A percentile compares a stretch with the other conserved stretches of the same genome.
phyloP scores from a whole-genome alignment of 306 rosid species.

The Morella rubra region DNA sequence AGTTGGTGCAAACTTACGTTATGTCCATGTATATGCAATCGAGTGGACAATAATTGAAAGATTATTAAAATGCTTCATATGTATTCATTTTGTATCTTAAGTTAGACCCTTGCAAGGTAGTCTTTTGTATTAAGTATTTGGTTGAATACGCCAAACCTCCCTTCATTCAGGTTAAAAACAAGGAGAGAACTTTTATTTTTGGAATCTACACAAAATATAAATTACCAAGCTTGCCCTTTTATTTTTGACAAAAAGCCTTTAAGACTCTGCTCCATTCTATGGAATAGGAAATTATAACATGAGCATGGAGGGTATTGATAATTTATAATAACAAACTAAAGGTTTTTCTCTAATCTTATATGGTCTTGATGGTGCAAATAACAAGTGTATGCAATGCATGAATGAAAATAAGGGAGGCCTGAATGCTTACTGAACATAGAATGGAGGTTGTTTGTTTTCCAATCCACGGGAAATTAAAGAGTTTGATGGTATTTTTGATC shows the following conservation, averaged over 20 bases:
- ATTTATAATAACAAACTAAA: no score
- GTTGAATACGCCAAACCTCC: neutral
- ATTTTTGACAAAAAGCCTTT: no score
- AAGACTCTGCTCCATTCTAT: no score
- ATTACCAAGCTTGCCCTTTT: no score
- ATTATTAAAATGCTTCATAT: neutral
- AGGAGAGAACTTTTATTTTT: neutral
- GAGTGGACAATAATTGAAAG: neutral
- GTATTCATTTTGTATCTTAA: neutral
- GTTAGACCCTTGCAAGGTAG: neutral
- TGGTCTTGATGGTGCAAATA: no score
- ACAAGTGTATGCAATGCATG: no score
- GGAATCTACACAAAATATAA: neutral
- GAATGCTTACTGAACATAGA: neutral
- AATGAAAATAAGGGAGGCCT: neutral
- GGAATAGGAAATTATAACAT: no score
- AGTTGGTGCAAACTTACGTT: conserved; percentile 11
- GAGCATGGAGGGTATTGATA: no score
- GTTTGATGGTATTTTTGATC: no score
- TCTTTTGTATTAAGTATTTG: neutral
- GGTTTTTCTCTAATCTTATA: no score
- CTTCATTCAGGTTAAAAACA: neutral
- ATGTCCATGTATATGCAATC: neutral
- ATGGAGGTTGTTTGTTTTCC: neutral
- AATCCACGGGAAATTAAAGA: no score